These are phyloP conservation scores for Polymyxa betae DNA, from an alignment of 208 protist species.

Conservation along the genomic window DNA sequence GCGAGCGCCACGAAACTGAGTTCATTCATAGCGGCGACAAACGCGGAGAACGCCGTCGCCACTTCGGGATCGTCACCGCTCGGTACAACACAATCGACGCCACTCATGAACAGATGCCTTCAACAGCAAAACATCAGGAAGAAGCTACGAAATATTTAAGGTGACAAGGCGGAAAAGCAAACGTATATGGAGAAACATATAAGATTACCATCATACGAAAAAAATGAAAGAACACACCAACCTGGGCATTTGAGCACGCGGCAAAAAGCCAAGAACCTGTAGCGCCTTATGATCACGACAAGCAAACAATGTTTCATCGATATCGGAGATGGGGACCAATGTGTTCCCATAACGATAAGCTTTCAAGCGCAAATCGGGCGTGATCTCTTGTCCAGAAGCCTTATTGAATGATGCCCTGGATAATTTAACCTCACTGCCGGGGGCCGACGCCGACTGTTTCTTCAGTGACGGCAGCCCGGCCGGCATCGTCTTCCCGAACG, in stretches of 20 bases:
- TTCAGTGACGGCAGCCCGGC: not conserved
- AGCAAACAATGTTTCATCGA: conserved; percentile 1
- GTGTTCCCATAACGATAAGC: conserved; percentile 36
- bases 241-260: not conserved
- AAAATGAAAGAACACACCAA: not conserved
- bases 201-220: too few relatives aligned
- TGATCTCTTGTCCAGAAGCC: not conserved
- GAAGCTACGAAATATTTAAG: not conserved
- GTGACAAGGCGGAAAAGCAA: not conserved
- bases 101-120: conserved; percentile 37
- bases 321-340: not conserved
- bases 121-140: not conserved
- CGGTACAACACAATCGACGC: conserved; percentile 37
- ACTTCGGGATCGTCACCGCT: not conserved
- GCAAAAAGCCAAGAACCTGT: not conserved
- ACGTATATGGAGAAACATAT: too few relatives aligned
- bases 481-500: conserved; percentile 29
- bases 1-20: conserved; percentile 14
- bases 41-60: not conserved
- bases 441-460: not conserved
- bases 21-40: conserved; percentile 32
- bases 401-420: conserved; percentile 13
- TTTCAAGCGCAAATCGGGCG: not conserved
- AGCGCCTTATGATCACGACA: not conserved
- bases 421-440: not conserved